Conservation (phyloP, 2,329 filamentous ascomycete species). For the Epichloe baconii region DNA sequence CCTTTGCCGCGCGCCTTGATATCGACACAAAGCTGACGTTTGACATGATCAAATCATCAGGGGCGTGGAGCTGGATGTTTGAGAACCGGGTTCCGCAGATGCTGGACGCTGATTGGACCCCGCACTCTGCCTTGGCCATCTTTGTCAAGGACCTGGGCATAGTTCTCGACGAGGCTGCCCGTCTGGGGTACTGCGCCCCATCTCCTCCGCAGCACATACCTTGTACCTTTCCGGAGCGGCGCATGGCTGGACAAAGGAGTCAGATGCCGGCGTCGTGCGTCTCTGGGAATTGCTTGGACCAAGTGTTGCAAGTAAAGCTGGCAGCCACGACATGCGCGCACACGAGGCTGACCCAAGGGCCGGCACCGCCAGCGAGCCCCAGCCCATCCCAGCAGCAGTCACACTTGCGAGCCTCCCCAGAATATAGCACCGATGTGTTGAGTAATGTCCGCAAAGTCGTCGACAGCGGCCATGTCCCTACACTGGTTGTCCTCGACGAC, state of each 20-base stretch:
- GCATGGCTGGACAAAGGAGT: slow-evolving; percentile 19
- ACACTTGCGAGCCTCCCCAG: slow-evolving; percentile 13
- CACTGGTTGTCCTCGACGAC: slow-evolving; percentile 35
- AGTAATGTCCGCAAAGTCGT: slow-evolving; percentile 10
- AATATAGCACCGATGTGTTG: slow-evolving; percentile 12
- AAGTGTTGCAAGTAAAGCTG: slow-evolving; percentile 8
- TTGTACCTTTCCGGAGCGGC: slow-evolving; percentile 20
- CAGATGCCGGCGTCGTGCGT: slow-evolving; percentile 21
- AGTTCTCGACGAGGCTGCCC: slow-evolving; percentile 19
- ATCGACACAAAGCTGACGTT: slow-evolving; percentile 35
- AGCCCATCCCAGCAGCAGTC: slow-evolving; percentile 9
- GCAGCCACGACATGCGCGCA: not conserved
- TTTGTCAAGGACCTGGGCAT: slow-evolving; percentile 23
- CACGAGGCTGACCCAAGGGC: not conserved
- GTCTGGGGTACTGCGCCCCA: slow-evolving; percentile 14
- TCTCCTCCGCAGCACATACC: slow-evolving; percentile 18
- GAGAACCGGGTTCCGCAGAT: slow-evolving; percentile 23
- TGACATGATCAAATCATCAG: slow-evolving; percentile 30
- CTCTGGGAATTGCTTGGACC: slow-evolving; percentile 24
- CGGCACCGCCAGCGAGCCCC: not conserved
- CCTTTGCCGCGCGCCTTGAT: slow-evolving; percentile 38
- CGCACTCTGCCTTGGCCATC: slow-evolving; percentile 21
- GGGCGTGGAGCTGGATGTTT: slow-evolving; percentile 25
- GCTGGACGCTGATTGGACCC: slow-evolving; percentile 22
- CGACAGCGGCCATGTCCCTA: slow-evolving; percentile 12